Base-by-base conservation (phyloP, 2,329 filamentous ascomycete species). In the Xylariaceae sp. region DNA sequence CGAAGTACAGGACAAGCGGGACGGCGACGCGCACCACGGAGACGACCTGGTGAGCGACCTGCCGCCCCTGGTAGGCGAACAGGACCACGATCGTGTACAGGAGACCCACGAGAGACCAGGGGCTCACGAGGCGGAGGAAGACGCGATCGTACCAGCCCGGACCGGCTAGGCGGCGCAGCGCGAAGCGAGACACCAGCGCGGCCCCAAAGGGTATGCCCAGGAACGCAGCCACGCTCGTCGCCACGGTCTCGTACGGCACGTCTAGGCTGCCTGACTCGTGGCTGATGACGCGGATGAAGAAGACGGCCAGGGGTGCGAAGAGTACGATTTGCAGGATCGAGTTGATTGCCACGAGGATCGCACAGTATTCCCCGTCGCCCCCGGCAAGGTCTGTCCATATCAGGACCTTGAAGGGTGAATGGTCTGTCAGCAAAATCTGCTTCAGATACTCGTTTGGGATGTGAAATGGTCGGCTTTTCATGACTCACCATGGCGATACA, bases 61-160 rank as follows among this genome's bases (percentile, higher is more conserved):
- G 78, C 15, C 66, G 65, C 3, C 88, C 87, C 56, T 94, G 88
- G 1, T 82, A 85, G 0, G 85, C 88, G 57, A 95, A 94, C 2
- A 95, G 71, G 1, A 94, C 80, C 5, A 92, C 62, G 50, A 95
- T 92, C 1, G 88, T 94, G 66, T 89, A 94, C 1, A 95, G 66
- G 4, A 96, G 71, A 1, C 88, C 88, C 48, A 94, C 76, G 2
- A 95, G 71, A 0, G 85, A 90, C 71, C 78, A 83, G 0, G 88
- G 88, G 0, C 78, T 74, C 3, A 78, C 68, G 56, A 74, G 80
- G 23, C 72, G 75, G n/a, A 94, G 59, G 58, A 94, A 92, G 3
- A 74, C 68, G 3, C 67, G 57, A 26, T 86, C 71, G 57, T 88
- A 94, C 69, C 75, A 82, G 1, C 65, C 62, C 1, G 70, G 60